Percentiles rank a stretch among this genome's conserved stretches.
phyloP scores from a whole-genome alignment of 2,329 filamentous ascomycete genomes.

The Akanthomyces dipterigenus region DNA sequence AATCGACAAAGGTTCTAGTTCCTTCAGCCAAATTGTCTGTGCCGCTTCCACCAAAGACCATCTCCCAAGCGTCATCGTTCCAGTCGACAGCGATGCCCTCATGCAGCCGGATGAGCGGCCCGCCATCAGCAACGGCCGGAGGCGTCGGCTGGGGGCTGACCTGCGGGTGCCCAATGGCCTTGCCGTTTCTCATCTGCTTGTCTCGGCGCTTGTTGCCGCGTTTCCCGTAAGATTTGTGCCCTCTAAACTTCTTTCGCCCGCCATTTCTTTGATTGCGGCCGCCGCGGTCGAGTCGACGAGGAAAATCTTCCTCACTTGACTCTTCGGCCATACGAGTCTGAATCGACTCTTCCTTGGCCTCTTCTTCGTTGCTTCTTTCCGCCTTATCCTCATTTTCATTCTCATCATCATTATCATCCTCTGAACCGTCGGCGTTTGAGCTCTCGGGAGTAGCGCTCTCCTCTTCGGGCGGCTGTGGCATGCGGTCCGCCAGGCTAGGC shows the following conservation, averaged over 20 bases:
- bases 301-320: slow-evolving; percentile 47
- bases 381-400: slow-evolving; percentile 45
- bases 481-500: slow-evolving; percentile 43
- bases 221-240: slow-evolving; percentile 40
- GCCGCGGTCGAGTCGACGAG: slow-evolving; percentile 12
- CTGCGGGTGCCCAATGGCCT: slow-evolving; percentile 26
- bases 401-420: slow-evolving; percentile 38
- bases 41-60: slow-evolving; percentile 54
- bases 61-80: slow-evolving; percentile 62
- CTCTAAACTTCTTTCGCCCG: slow-evolving; percentile 43
- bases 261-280: slow-evolving; percentile 15
- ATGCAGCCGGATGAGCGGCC: slow-evolving; percentile 67
- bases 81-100: slow-evolving; percentile 88
- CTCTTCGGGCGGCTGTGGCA: slow-evolving; percentile 36
- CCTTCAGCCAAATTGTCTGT: slow-evolving; percentile 44
- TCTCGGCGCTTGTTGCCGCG: slow-evolving; percentile 42
- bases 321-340: slow-evolving; percentile 54
- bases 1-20: slow-evolving; percentile 46
- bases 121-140: slow-evolving; percentile 38
- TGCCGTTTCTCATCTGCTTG: slow-evolving; percentile 32
- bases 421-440: slow-evolving; percentile 39
- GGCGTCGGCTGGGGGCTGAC: slow-evolving; percentile 31
- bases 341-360: slow-evolving; percentile 23
- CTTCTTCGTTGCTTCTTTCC: slow-evolving; percentile 47
- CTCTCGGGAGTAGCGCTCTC: slow-evolving; percentile 39